Base-by-base conservation (phyloP, 768 basidiomycete genomes). In the Mycena galericulata region DNA sequence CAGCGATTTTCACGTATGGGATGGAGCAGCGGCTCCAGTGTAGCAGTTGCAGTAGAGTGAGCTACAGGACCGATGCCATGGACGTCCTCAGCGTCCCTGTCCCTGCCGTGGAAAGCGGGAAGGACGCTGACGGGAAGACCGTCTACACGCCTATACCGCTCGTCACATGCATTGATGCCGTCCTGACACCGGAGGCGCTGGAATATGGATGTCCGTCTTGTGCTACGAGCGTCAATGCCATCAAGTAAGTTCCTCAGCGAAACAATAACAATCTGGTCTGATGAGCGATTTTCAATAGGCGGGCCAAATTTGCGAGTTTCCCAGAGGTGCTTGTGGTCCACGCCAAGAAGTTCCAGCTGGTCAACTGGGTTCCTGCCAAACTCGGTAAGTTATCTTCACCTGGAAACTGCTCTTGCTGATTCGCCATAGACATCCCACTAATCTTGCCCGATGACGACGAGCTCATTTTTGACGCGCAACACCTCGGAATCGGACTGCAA, bases 281-380 rank as follows among this genome's bases (percentile, higher is more conserved):
- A 73, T 46, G 22, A 11, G 50, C 27, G 20, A 47, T 4, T 36
- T n/a, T 15, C 49, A 26, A 67, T 72, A 96, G 95, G 77, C 90
- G 89, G 67, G 86, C 87, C 18, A 88, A 86, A 32, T 93, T 99
- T 73, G 87, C 93, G 0, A 92, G 93, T 1, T 95, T 97, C 84
- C 98, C 98, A 0, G 87, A 96, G 14, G 89, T 95, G 1, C 85
- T 99, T 0, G 90, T 97, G 10, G 79, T 99, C 1, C 97, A 98
- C 70, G 91, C 95, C 46, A 94, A 93, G 76, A 97, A 97, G 74
- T 98, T 98, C 83, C 94, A 96, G 78, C 87, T 97, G 5, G 92
- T 96, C 45, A 95, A 96, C 72, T 99, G 98, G 98, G 95, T 99
- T 1, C 98, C 98, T 0, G 87, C 92, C 4, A 99, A 99, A 80